Evolutionary conservation across 169 alveolate genomes (phyloP).

Genomic region (Cryptosporidium ryanae): DNA sequence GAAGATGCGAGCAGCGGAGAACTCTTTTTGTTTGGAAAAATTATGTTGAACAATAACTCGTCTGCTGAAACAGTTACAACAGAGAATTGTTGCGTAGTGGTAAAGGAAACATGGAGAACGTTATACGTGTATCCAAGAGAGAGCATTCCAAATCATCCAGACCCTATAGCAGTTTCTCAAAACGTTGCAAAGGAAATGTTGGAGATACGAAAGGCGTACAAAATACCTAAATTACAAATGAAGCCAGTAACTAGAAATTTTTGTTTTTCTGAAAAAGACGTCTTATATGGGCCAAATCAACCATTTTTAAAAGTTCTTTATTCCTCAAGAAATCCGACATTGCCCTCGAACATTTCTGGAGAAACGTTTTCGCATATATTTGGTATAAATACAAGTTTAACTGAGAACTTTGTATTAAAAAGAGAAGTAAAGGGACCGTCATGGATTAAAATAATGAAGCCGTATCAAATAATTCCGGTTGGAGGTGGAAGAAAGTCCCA

Average conservation of each 20-base stretch:
- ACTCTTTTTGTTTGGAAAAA: slow-evolving; percentile 55
- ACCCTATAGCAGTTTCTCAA: slow-evolving; percentile 48
- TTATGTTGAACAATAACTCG: not conserved
- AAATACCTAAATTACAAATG: slow-evolving; percentile 61
- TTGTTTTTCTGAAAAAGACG: slow-evolving; percentile 44
- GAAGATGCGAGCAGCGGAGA: slow-evolving; percentile 56
- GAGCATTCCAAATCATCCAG: slow-evolving; percentile 48
- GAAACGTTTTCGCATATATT: slow-evolving; percentile 77
- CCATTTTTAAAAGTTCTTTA: slow-evolving; percentile 47
- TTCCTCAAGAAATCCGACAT: slow-evolving; percentile 31
- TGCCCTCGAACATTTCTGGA: slow-evolving; percentile 76
- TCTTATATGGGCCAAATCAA: slow-evolving; percentile 64
- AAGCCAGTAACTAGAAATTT: slow-evolving; percentile 68
- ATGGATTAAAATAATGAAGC: slow-evolving; percentile 81
- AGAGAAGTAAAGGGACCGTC: slow-evolving; percentile 86
- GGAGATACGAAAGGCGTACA: slow-evolving; percentile 31
- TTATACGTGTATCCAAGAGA: slow-evolving; percentile 67
- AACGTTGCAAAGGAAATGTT: slow-evolving; percentile 61
- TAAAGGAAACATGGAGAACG: slow-evolving; percentile 59
- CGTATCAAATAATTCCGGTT: slow-evolving; percentile 39
- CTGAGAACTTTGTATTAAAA: slow-evolving; percentile 80
- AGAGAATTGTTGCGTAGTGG: slow-evolving; percentile 54
- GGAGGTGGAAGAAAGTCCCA: slow-evolving; percentile 71
- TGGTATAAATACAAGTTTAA: slow-evolving; percentile 78
- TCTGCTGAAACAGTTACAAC: not conserved